Evolutionary conservation across 768 basidiomycete species (phyloP), one percentile per base, ranked within the genome.

Genomic region (Pisolithus orientalis): DNA sequence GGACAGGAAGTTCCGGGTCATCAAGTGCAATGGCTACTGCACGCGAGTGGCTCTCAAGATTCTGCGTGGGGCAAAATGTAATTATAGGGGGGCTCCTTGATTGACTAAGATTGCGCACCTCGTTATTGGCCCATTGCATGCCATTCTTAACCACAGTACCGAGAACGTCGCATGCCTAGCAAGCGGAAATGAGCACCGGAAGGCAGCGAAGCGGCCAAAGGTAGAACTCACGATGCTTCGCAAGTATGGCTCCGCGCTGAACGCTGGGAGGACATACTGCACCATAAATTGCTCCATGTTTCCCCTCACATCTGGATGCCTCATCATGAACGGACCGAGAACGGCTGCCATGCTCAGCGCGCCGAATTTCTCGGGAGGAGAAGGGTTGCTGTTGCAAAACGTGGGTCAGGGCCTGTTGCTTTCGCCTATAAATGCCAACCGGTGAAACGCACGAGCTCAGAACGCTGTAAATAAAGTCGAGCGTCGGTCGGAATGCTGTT

Each of bases 291-390:
- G 75, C 65, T 92, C 89, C 79, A 94, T 85, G 55, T 77, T 82
- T 50, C 71, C 72, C 60, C 82, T 85, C 54, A 92, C 85, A 32
- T 88, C 83, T 8, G 90, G 88, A 63, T 92, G 90, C 49, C 82
- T 81, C 82, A 92, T 86, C 59, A 93, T 86, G 72, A 86, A 84
- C 0, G 82, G 80, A 0, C 83, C 84, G 4, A 94, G 76, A 0
- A 83, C 82, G 28, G 84, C 78, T 10, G 83, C 83, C 79, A 94
- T 90, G 60, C 88, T 89, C 37, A 95, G 74, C 2, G 88, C 93
- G 44, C 91, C 93, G 60, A 87, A 94, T 44, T 83, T 80, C 57
- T 94, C 84, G 24, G 79, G 70, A 5, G 87, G 66, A 1, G 79
- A 54, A 2, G 83, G 74, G 44, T 72, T 71, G n/a, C 77, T 78